Conservation (phyloP, 1,284 basidiomycete species). For the Bondarzewia mesenterica region DNA sequence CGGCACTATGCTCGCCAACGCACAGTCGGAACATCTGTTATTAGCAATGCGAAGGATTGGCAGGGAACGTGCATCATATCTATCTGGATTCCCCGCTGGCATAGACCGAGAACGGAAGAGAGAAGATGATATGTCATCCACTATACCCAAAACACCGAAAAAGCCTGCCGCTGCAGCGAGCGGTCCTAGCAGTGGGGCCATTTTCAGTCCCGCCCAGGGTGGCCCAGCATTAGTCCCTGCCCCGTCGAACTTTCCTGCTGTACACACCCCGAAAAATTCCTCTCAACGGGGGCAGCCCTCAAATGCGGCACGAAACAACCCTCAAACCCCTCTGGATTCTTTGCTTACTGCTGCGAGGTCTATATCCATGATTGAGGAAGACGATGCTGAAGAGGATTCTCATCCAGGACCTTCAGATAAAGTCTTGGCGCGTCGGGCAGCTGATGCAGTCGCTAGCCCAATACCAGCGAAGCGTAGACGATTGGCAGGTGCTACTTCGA, state of each 20-base stretch:
- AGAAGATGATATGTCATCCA: conserved; percentile 8
- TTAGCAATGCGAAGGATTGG: conserved; percentile 52
- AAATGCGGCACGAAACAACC: conserved; percentile 15
- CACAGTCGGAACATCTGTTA: conserved; percentile 51
- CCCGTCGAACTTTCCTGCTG: conserved; percentile 6
- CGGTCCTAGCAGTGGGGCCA: conserved; percentile 6
- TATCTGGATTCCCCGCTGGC: conserved; percentile 30
- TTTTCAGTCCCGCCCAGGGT: neutral
- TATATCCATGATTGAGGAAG: conserved; percentile 41
- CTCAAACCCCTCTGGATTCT: conserved; percentile 38
- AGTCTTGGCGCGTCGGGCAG: neutral
- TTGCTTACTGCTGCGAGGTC: conserved; percentile 51
- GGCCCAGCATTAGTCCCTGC: neutral
- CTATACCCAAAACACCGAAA: conserved; percentile 14
- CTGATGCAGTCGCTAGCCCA: conserved; percentile 17
- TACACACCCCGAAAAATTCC: conserved; percentile 7
- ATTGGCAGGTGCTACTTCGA: conserved; percentile 2
- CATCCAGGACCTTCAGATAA: conserved; percentile 18
- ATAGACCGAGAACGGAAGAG: conserved; percentile 18
- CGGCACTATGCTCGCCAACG: conserved; percentile 36
- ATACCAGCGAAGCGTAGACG: conserved; percentile 18
- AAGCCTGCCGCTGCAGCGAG: conserved; percentile 5
- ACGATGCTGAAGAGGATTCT: conserved; percentile 19
- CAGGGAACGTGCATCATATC: conserved; percentile 37
- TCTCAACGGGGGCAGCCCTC: conserved; percentile 1